Conservation (phyloP, 2,329 filamentous ascomycete species). For the Fusarium sp. region DNA sequence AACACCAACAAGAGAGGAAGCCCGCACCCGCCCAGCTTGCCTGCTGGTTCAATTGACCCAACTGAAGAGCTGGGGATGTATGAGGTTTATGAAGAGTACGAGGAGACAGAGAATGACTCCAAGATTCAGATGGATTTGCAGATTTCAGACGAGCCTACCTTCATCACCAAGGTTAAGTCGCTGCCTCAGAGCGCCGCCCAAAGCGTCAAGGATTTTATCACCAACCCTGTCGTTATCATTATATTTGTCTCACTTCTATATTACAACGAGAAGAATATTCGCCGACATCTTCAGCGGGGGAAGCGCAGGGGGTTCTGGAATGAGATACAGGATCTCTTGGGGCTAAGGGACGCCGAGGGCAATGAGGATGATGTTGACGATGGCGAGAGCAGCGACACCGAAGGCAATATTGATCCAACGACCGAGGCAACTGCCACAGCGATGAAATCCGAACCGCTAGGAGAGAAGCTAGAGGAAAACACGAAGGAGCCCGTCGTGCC, state of each 20-base stretch:
- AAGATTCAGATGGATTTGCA: conserved; percentile 43
- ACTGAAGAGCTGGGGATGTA: conserved; percentile 35
- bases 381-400: conserved; percentile 30
- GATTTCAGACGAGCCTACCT: conserved; percentile 52
- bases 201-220: conserved; percentile 65
- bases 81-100: conserved; percentile 29
- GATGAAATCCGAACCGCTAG: conserved; percentile 1
- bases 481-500: conserved; percentile 10
- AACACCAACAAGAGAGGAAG: conserved; percentile 46
- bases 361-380: conserved; percentile 25
- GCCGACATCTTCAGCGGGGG: conserved; percentile 53
- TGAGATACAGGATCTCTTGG: conserved; percentile 38
- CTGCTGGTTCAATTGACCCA: conserved; percentile 49
- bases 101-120: conserved; percentile 51
- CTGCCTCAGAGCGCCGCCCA: conserved; percentile 62
- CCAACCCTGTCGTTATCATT: conserved; percentile 64
- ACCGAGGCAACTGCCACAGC: not conserved
- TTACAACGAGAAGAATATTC: conserved; percentile 59
- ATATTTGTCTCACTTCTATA: conserved; percentile 57
- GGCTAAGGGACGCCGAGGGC: conserved; percentile 1
- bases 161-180: conserved; percentile 62
- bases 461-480: conserved; percentile 12
- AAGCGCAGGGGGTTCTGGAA: conserved; percentile 46
- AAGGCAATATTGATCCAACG: conserved; percentile 14
- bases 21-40: conserved; percentile 53